Evolutionary conservation across 768 basidiomycete species (phyloP).

Genomic region (Leccinum subgranulosum): DNA sequence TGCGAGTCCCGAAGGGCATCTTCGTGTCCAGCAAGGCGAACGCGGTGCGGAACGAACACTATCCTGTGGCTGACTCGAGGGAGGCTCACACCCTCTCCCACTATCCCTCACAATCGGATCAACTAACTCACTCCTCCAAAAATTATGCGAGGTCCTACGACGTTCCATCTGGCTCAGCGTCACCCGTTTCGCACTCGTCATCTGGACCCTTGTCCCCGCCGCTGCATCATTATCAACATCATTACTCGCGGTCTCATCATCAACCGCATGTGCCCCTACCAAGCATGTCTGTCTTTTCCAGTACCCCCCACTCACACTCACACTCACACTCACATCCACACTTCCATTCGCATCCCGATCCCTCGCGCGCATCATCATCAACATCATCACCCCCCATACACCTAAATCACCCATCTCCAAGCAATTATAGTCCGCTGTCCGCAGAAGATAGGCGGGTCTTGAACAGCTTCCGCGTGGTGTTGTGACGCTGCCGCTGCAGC

Average conservation of each 20-base stretch:
- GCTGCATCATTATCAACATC: constrained; percentile 2
- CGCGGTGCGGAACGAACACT: constrained; percentile 29
- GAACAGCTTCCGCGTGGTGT: constrained; percentile 51
- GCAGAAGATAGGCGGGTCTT: constrained; percentile 59
- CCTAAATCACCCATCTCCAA: constrained; percentile 24
- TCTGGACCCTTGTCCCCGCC: constrained; percentile 11
- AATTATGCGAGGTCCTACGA: constrained; percentile 12
- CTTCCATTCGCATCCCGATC: constrained; percentile 3
- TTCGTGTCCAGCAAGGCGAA: constrained; percentile 66
- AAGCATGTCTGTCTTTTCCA: constrained; percentile 18
- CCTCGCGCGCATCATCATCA: neutral
- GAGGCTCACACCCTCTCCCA: constrained; percentile 14
- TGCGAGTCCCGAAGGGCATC: constrained; percentile 68
- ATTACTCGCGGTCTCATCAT: constrained; percentile 6
- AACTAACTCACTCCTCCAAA: constrained; percentile 7
- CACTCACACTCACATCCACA: neutral
- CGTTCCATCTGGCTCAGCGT: constrained; percentile 3
- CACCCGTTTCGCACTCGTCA: constrained; percentile 16
- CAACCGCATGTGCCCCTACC: constrained; percentile 18
- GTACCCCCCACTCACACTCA: neutral
- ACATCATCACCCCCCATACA: constrained; percentile 14
- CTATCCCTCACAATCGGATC: constrained; percentile 3
- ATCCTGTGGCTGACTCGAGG: constrained; percentile 15
- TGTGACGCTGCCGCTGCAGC: constrained; percentile 30
- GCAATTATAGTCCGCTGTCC: constrained; percentile 40